phyloP scores from a whole-genome alignment of 768 basidiomycete species.

The Amanita subjunquillea region DNA sequence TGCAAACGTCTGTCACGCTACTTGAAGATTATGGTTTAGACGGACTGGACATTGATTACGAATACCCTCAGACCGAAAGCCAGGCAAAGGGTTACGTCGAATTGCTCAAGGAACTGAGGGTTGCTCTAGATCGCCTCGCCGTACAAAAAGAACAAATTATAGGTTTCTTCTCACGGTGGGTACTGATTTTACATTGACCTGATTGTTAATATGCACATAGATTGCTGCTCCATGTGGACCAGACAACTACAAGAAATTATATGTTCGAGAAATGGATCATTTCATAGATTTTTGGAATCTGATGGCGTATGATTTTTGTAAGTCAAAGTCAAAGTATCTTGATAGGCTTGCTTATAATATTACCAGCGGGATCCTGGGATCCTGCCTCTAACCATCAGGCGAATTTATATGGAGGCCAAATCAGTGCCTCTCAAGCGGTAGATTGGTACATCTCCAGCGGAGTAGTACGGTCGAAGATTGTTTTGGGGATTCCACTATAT shows the following conservation, averaged over 20 bases:
- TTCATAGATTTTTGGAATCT: conserved; percentile 95
- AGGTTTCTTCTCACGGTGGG: conserved; percentile 69
- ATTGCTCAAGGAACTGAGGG: conserved; percentile 67
- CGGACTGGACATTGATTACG: conserved; percentile 88
- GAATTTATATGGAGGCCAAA: conserved; percentile 60
- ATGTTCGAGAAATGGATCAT: conserved; percentile 75
- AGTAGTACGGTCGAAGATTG: conserved; percentile 67
- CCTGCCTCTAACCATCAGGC: conserved; percentile 72
- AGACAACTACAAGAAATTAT: conserved; percentile 72
- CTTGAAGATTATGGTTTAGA: conserved; percentile 91
- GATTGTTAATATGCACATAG: conserved; percentile 25
- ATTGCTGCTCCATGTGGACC: conserved; percentile 92
- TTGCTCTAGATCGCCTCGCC: conserved; percentile 69
- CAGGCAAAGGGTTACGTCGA: conserved; percentile 81
- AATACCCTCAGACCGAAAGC: conserved; percentile 72
- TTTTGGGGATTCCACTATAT: conserved; percentile 89
- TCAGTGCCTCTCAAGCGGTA: conserved; percentile 56
- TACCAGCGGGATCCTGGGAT: conserved; percentile 70
- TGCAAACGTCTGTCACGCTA: conserved; percentile 65
- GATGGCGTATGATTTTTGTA: conserved; percentile 88
- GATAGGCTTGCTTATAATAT: conserved; percentile 1
- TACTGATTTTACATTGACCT: not conserved
- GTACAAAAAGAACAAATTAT: conserved; percentile 42
- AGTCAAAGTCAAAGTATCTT: conserved; percentile 10
- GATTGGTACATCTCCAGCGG: conserved; percentile 63